Base-by-base conservation (phyloP, 1,139 yeast genomes). In the Geotrichum australiense region DNA sequence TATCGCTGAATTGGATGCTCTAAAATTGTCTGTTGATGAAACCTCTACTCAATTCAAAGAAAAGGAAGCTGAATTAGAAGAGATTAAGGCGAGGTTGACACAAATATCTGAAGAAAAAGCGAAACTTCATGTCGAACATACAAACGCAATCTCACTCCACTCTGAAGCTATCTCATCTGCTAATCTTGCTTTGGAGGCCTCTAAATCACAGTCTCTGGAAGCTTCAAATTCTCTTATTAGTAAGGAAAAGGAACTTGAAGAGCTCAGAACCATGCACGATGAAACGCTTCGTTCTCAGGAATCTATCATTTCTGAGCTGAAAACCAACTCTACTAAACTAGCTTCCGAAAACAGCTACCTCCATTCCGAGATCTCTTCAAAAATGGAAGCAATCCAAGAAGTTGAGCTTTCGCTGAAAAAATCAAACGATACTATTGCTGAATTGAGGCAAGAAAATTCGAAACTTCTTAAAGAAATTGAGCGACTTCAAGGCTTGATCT, bases 121-220 rank as follows among this genome's bases (percentile, higher is more conserved):
- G 16, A 42, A 41, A 3, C 36, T 52, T 15, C 45, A 49, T 7
- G 37, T 45, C 31, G 39, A 41, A 10, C 34, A 31, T 26, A 28
- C 21, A 21, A 30, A 37, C 18, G 34, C 23, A 14, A 16, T 19
- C 2, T 14, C 39, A 15, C 35, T 39, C 5, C 45, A 43, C 14
- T 35, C 31, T 23, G 11, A 36, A 25, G 25, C 43, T 26, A 14
- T 43, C 12, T 35, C 29, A 10, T 25, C 27, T 18, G 35, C 43
- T 10, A 23, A 36, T 2, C 19, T 32, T 12, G 25, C 39, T 5
- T 38, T 41, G 23, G 39, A 35, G 24, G 39, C 28, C 2, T 26
- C 30, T 14, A 40, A 40, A 32, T 16, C 29, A 24, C n/a, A n/a
- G n/a, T n/a, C n/a, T n/a, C n/a, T n/a, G n/a, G 27, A 25, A 16